Base-by-base conservation (phyloP, 495 filamentous ascomycete species). In the Aspergillus campestris region DNA sequence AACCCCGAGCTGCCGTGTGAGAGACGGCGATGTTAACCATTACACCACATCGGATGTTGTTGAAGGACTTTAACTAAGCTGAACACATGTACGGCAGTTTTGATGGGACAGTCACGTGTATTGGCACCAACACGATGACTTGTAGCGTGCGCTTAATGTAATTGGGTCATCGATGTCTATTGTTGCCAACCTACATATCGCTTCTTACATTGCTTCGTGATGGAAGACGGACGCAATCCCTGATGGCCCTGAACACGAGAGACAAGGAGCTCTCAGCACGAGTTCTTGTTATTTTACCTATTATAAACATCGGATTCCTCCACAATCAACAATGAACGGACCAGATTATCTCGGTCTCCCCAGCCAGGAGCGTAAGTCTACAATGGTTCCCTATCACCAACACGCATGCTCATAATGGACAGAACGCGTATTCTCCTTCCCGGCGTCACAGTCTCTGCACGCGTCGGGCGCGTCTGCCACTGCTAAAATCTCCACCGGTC, bases 401-500 rank as follows among this genome's bases (percentile, higher is more conserved):
- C n/a, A 9, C 10, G 18, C n/a, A 29, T 35, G 27, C 24, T 12
- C 9, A 24, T 24, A 4, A 24, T 38, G 31, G 14, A 5, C 40
- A 71, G 70, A 42, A 29, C 84, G 87, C 6, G 72, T 98, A 29
- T 78, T 86, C n/a, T 89, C 92, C 1, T 75, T 95, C 13, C 89
- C 91, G 2, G 90, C 89, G 34, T 88, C 90, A 0, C 80, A 94
- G 62, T 89, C 87, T 7, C 67, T 95, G 33, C 77, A 84, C 41
- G 74, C 82, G 13, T 72, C 82, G 8, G 73, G 77, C 27, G 64
- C 67, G 15, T 62, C 66, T 7, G 34, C 47, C 38, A 59, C 63
- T 24, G 70, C 66, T 45, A 72, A 74, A 27, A 71, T 95, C 33
- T 69, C 78, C 1, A 94, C 87, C 3, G 81, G 85, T 2, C 62